Conservation (phyloP, 495 filamentous ascomycete genomes). For the Rusavskia elegans region DNA sequence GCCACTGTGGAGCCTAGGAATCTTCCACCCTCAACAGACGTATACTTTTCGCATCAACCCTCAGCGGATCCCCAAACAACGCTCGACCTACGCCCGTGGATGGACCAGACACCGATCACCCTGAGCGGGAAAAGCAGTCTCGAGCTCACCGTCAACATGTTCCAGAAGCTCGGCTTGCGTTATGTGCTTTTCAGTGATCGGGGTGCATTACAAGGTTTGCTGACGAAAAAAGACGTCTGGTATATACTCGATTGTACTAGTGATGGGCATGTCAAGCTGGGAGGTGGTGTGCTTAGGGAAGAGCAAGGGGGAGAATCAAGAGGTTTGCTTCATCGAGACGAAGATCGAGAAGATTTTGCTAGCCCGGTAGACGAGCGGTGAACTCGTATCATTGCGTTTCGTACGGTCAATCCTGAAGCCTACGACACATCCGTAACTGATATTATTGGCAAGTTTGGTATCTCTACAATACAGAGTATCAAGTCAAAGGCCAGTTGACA, state of each 20-base stretch:
- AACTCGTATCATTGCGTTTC: background rate
- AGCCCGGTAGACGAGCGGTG: slow-evolving; percentile 23
- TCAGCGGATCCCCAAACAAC: slow-evolving; percentile 63
- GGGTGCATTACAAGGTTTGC: slow-evolving; percentile 64
- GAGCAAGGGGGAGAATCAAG: slow-evolving; percentile 29
- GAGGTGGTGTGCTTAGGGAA: slow-evolving; percentile 22
- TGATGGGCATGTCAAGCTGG: slow-evolving; percentile 26
- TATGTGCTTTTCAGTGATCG: slow-evolving; percentile 79
- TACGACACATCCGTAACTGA: too few relatives aligned
- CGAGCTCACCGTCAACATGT: slow-evolving; percentile 72
- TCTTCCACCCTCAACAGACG: slow-evolving; percentile 55
- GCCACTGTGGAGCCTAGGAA: slow-evolving; percentile 31
- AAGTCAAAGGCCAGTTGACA: too few relatives aligned
- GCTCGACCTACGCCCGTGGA: slow-evolving; percentile 85
- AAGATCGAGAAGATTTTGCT: slow-evolving; percentile 21
- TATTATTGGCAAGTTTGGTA: too few relatives aligned
- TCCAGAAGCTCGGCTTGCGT: slow-evolving; percentile 79
- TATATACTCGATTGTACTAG: slow-evolving; percentile 73
- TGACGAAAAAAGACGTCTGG: slow-evolving; percentile 99
- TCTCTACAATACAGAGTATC: too few relatives aligned
- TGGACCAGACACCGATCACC: slow-evolving; percentile 95
- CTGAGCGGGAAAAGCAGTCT: slow-evolving; percentile 59
- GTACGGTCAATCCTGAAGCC: too few relatives aligned
- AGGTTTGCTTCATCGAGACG: slow-evolving; percentile 31
- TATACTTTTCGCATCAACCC: slow-evolving; percentile 69